Percentiles rank a stretch among this genome's conserved stretches.
Conservation (phyloP, 2,329 filamentous ascomycete species). For the Eutypella sp. region DNA sequence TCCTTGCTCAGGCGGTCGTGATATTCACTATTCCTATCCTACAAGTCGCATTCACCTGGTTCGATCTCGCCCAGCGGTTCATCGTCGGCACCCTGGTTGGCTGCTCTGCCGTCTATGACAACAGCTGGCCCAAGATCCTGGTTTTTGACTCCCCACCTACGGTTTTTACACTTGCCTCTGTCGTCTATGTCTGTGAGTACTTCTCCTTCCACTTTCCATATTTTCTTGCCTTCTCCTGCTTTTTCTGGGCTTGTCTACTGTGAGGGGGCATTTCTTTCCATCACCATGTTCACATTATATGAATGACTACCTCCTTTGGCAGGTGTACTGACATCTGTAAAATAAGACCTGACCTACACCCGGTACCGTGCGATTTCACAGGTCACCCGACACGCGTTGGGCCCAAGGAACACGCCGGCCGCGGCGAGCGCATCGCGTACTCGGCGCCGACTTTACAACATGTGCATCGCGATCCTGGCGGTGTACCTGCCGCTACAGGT, state of each 20-base stretch:
- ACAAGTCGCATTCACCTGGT: constrained; percentile 44
- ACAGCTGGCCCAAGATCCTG: constrained; percentile 43
- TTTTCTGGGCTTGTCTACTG: neutral
- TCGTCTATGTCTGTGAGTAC: constrained; percentile 44
- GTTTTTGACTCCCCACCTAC: constrained; percentile 44
- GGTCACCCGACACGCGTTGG: constrained; percentile 34
- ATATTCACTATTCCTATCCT: constrained; percentile 50
- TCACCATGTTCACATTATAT: too few species aligned
- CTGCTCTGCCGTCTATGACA: constrained; percentile 39
- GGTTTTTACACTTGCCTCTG: constrained; percentile 37
- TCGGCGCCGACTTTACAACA: constrained; percentile 49
- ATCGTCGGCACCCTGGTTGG: constrained; percentile 45
- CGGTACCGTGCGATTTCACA: constrained; percentile 44
- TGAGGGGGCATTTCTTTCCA: neutral
- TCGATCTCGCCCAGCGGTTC: constrained; percentile 44
- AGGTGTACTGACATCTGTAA: too few species aligned
- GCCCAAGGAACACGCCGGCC: constrained; percentile 32
- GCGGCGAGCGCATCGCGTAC: constrained; percentile 41
- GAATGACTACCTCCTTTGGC: too few species aligned
- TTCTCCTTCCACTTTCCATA: neutral
- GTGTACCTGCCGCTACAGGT: constrained; percentile 47
- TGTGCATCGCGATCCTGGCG: constrained; percentile 47
- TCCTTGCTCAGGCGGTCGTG: constrained; percentile 44
- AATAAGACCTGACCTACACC: constrained; percentile 36
- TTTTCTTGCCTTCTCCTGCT: neutral